These are phyloP conservation scores for Francoa sonchifolia DNA, from an alignment of 441 rosid genomes.

Conservation along the genomic window DNA sequence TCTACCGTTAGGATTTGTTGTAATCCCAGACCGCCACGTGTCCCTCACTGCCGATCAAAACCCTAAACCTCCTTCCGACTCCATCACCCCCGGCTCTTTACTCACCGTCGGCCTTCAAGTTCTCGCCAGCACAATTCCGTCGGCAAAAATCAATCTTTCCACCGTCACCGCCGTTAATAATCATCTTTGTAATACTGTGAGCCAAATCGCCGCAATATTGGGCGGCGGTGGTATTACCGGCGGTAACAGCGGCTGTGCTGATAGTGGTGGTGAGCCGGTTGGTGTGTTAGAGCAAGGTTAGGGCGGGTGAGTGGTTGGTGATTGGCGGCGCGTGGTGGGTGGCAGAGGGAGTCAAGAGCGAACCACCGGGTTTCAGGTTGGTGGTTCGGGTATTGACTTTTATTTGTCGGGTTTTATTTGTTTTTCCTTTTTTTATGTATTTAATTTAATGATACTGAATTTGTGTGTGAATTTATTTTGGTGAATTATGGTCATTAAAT, in stretches of 20 bases:
- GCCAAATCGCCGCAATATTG: conserved; percentile 53
- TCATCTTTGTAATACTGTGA: conserved; percentile 56
- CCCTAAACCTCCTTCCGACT: too few relatives aligned
- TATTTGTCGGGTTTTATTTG: too few relatives aligned
- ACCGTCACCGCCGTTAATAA: conserved; percentile 50
- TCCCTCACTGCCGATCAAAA: too few relatives aligned
- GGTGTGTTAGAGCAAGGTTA: neutral
- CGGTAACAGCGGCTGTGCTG: conserved; percentile 14
- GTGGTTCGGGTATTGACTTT: conserved; percentile 99
- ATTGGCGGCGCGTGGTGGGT: neutral
- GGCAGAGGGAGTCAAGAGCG: conserved; percentile 4
- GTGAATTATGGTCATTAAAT: too few relatives aligned
- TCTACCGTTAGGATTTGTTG: conserved; percentile 65
- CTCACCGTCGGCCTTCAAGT: conserved; percentile 80
- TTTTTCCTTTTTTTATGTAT: too few relatives aligned
- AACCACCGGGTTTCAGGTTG: too few relatives aligned
- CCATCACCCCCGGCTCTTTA: conserved; percentile 39
- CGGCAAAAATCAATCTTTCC: conserved; percentile 68
- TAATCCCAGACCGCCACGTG: too few relatives aligned
- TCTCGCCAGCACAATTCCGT: conserved; percentile 57
- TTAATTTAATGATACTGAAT: too few relatives aligned
- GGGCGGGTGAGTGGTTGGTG: conserved; percentile 2
- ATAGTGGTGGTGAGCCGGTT: too few relatives aligned
- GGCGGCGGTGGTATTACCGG: conserved; percentile 4
- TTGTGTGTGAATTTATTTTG: too few relatives aligned